Evolutionary conservation across 1,284 basidiomycete species (phyloP).

Genomic region (Apiotrichum gamsii): DNA sequence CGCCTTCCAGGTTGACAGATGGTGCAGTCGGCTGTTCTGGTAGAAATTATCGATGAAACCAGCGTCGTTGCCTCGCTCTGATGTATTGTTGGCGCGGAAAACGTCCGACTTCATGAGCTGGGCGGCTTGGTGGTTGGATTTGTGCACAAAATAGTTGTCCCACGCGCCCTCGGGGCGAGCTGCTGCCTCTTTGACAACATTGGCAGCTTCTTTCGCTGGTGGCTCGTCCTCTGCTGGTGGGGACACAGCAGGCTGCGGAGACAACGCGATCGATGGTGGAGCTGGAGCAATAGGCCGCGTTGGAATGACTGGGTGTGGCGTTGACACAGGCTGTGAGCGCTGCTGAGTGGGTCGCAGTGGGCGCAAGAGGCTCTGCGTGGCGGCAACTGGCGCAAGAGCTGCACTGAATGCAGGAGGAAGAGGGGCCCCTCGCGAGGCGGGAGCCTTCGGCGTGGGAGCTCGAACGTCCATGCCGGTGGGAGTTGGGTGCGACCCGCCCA

Average conservation of each 20-base stretch:
- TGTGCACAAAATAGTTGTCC: constrained; percentile 51
- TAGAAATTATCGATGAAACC: constrained; percentile 88
- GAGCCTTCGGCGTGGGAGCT: no score
- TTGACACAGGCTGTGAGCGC: background rate
- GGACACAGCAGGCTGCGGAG: background rate
- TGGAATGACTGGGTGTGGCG: background rate
- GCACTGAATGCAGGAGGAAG: no score
- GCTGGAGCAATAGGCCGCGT: background rate
- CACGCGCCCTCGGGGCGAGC: constrained; percentile 25
- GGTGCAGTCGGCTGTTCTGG: constrained; percentile 84
- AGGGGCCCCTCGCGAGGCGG: no score
- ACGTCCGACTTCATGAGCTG: constrained; percentile 69
- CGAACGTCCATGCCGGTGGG: no score
- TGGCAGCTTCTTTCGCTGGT: background rate
- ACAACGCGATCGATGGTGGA: background rate
- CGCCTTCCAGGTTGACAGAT: constrained; percentile 86
- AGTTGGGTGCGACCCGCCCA: background rate
- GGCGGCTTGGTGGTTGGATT: constrained; percentile 60
- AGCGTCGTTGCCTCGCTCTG: constrained; percentile 57
- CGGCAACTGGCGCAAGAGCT: background rate
- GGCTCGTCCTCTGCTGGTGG: background rate
- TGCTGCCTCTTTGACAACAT: background rate
- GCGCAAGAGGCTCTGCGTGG: constrained; percentile 1
- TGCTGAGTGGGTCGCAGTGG: background rate
- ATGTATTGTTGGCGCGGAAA: constrained; percentile 83